These are phyloP conservation scores for Penicillium sp. DNA, from an alignment of 2,329 filamentous ascomycete genomes.

Conservation along the genomic window DNA sequence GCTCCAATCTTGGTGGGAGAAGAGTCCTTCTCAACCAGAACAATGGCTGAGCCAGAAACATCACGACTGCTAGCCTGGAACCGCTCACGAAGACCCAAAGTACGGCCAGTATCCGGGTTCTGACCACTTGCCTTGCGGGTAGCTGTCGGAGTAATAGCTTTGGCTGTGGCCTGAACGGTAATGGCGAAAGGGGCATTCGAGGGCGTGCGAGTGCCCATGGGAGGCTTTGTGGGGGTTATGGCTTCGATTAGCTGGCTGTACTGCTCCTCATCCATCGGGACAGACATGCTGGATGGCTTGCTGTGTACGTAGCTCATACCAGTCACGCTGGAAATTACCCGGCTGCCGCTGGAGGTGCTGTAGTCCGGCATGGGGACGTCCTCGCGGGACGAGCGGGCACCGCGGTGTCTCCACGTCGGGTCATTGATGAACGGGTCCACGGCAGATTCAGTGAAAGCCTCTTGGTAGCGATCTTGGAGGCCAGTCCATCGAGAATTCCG, in stretches of 20 bases:
- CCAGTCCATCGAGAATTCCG: slow-evolving; percentile 35
- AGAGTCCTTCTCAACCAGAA: slow-evolving; percentile 25
- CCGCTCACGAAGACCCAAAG: slow-evolving; percentile 34
- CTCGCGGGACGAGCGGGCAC: slow-evolving; percentile 44
- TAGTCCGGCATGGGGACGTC: slow-evolving; percentile 57
- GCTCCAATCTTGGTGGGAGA: slow-evolving; percentile 31
- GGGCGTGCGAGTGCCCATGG: slow-evolving; percentile 35
- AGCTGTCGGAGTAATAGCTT: slow-evolving; percentile 30
- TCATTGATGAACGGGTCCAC: slow-evolving; percentile 42
- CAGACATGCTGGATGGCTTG: slow-evolving; percentile 42
- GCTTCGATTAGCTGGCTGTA: slow-evolving; percentile 44
- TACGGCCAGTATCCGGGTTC: slow-evolving; percentile 24
- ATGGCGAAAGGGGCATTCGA: slow-evolving; percentile 35
- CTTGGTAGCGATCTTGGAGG: slow-evolving; percentile 20
- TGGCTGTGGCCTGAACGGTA: slow-evolving; percentile 21
- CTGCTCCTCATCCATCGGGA: slow-evolving; percentile 42
- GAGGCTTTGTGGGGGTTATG: slow-evolving; percentile 41
- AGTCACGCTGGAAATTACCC: slow-evolving; percentile 46
- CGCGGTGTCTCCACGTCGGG: slow-evolving; percentile 33
- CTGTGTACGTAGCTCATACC: slow-evolving; percentile 49
- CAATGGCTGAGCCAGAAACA: slow-evolving; percentile 38
- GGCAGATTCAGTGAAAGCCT: slow-evolving; percentile 46
- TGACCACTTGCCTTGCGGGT: slow-evolving; percentile 33
- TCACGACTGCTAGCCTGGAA: slow-evolving; percentile 37
- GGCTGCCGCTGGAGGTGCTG: slow-evolving; percentile 45